These are phyloP conservation scores for Ceratocystis huliohia DNA, from an alignment of 2,329 filamentous ascomycete genomes.

Conservation along the genomic window DNA sequence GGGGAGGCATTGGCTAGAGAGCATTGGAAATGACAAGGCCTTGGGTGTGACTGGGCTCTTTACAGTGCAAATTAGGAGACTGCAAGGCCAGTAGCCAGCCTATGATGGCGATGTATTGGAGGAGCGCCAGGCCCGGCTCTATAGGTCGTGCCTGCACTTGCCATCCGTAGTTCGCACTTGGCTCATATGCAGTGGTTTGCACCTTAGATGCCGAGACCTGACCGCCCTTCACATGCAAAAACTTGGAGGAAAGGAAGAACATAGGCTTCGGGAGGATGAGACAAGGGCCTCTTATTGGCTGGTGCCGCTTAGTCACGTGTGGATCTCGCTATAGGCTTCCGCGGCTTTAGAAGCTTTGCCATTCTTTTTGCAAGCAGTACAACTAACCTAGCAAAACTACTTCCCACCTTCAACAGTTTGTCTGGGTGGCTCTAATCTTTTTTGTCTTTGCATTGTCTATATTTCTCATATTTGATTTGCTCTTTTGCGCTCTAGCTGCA, in stretches of 20 bases:
- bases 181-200: not conserved
- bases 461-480: too few species aligned
- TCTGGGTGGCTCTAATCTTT: too few species aligned
- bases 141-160: not conserved
- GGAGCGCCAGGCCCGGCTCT: not conserved
- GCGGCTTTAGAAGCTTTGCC: not conserved
- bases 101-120: not conserved
- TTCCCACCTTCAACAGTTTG: not conserved
- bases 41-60: not conserved
- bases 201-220: not conserved
- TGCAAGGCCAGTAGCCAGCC: too few species aligned
- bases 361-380: not conserved
- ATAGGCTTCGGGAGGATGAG: conserved; percentile 2
- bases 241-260: not conserved
- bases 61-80: not conserved
- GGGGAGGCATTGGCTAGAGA: not conserved
- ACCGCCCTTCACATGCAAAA: conserved; percentile 8
- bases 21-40: not conserved
- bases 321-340: not conserved
- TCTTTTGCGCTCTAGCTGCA: not conserved
- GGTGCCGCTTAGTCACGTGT: not conserved
- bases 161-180: not conserved
- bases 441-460: too few species aligned
- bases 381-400: not conserved
- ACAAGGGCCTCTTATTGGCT: conserved; percentile 2